Evolutionary conservation across 2,329 filamentous ascomycete species (phyloP), one percentile per base, ranked within the genome.

Genomic region (Lomentospora prolificans): DNA sequence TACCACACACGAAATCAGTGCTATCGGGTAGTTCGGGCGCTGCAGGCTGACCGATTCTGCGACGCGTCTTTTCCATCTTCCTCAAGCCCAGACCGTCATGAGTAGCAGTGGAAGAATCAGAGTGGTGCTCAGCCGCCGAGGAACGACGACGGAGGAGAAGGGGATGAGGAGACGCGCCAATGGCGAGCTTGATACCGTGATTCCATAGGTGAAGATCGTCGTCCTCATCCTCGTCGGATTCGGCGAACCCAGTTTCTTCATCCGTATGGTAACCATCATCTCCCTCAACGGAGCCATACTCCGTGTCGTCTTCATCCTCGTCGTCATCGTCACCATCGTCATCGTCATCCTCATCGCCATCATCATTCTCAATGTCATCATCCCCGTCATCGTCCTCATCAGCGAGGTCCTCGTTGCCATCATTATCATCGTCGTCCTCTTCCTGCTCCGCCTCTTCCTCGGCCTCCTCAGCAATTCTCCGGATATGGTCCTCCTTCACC

Each of bases 1-100:
- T 99, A 57, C 94, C 94, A 65, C 94, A 97, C n/a, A 99, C 94
- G 62, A 99, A 99, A 69, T 99, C 94, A 12, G 94, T 97, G 70
- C 91, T 96, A 69, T 99, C 94, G 1, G 94, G 94, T 9, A 99
- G 77, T 66, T 96, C 90, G 2, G 89, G 89, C 1, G 87, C 88
- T 24, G 79, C 78, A 39, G 82, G 79, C 22, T 85, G 85, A 61
- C 85, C 82, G 59, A 78, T 81, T 24, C 27, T 24, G 1, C 54
- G 46, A 12, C 54, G 30, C 3, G 54, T 9, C 19, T 51, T 41
- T 19, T 19, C 28, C 5, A 17, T 28, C 17, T 19, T 58, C 22
- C 63, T 64, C 8, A 64, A 65, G 9, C 65, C 70, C 50, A 62
- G 67, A 53, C 69, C 64, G 64, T 66, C 60, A 52, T 68, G 66